Conservation (phyloP, 495 filamentous ascomycete species). For the Xylaria curta region DNA sequence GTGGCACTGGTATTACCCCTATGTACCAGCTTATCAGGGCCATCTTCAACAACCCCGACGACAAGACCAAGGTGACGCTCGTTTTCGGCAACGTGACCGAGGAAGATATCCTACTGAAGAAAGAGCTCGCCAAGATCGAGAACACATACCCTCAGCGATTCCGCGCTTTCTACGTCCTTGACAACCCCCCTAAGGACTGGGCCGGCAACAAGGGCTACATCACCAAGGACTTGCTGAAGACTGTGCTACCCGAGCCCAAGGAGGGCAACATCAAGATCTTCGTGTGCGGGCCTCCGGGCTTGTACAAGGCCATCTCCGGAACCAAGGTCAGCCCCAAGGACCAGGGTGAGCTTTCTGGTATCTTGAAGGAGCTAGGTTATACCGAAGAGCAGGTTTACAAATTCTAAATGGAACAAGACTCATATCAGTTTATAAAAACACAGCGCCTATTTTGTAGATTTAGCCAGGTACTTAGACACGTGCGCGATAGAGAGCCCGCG, state of each 20-base stretch:
- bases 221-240: constrained; percentile 89
- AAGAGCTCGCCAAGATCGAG: constrained; percentile 80
- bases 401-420: constrained; percentile 63
- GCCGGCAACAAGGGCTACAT: constrained; percentile 76
- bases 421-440: background rate
- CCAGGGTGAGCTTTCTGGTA: constrained; percentile 87
- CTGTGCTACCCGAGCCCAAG: constrained; percentile 88
- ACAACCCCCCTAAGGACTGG: constrained; percentile 86
- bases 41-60: constrained; percentile 94
- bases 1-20: constrained; percentile 95
- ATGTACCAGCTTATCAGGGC: constrained; percentile 76
- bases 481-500: constrained; percentile 10
- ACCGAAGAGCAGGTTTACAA: constrained; percentile 95
- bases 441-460: constrained; percentile 8
- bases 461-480: constrained; percentile 7
- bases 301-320: constrained; percentile 94
- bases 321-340: constrained; percentile 86
- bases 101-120: constrained; percentile 87
- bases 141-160: constrained; percentile 94
- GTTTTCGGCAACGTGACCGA: constrained; percentile 88
- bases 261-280: constrained; percentile 91
- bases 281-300: constrained; percentile 82
- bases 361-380: constrained; percentile 91
- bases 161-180: constrained; percentile 86
- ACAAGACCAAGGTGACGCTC: constrained; percentile 95